Evolutionary conservation across 257 asterid species (phyloP).

Genomic region (Knoxia roxburghii): DNA sequence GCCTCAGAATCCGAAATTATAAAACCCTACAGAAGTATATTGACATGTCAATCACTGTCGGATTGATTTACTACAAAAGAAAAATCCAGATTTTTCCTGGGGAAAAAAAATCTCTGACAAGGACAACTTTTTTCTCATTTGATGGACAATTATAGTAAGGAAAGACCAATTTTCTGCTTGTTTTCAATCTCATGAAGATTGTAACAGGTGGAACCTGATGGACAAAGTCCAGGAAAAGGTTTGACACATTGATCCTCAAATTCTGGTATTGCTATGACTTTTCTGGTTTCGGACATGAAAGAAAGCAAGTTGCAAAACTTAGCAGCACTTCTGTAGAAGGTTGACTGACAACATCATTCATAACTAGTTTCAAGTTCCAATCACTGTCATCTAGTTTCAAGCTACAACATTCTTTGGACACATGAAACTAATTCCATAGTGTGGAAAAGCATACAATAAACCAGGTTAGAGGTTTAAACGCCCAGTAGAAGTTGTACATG

Average conservation of each 20-base stretch:
- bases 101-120: not conserved
- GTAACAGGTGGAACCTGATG: not conserved
- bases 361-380: not conserved
- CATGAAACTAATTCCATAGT: not conserved
- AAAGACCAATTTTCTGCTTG: not conserved
- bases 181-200: not conserved
- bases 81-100: not conserved
- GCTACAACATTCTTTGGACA: not conserved
- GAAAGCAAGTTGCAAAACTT: not conserved
- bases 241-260: not conserved
- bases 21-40: conserved; percentile 45
- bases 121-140: not conserved
- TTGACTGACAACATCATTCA: not conserved
- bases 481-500: not conserved
- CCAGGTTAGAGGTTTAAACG: not conserved
- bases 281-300: not conserved
- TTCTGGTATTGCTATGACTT: not conserved
- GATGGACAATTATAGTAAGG: not conserved
- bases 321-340: not conserved
- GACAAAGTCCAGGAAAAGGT: not conserved
- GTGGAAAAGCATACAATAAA: too few relatives aligned
- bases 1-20: conserved; percentile 78
- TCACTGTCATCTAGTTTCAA: not conserved
- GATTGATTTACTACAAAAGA: not conserved
- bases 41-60: not conserved